These are phyloP conservation scores for Kernera saxatilis DNA, from an alignment of 345 rosid species.

Conservation along the genomic window DNA sequence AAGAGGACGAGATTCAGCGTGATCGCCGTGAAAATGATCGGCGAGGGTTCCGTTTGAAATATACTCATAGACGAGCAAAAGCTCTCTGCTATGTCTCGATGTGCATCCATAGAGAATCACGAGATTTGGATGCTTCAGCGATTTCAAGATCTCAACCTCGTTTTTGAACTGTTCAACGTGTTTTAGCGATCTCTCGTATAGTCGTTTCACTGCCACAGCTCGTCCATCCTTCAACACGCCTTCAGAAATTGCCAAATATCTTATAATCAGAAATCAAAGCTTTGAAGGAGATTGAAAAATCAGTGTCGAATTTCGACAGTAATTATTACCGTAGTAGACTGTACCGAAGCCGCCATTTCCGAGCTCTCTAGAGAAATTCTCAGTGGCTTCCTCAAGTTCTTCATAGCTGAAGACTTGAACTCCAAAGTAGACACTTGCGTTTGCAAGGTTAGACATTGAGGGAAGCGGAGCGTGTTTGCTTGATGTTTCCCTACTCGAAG, in stretches of 20 bases:
- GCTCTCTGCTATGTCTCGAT: conserved; percentile 69
- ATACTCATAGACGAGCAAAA: conserved; percentile 77
- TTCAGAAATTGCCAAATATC: background rate
- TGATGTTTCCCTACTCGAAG: conserved; percentile 41
- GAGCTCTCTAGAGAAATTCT: conserved; percentile 66
- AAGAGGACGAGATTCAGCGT: conserved; percentile 39
- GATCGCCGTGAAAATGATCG: conserved; percentile 72
- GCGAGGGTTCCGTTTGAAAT: conserved; percentile 89
- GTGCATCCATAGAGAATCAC: conserved; percentile 78
- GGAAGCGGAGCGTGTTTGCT: conserved; percentile 39
- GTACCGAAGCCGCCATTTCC: conserved; percentile 93
- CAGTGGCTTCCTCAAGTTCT: conserved; percentile 83
- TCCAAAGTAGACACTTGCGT: conserved; percentile 59
- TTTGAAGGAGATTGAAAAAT: background rate
- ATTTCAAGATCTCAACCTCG: conserved; percentile 68
- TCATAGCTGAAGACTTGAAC: conserved; percentile 58
- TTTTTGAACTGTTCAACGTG: conserved; percentile 77
- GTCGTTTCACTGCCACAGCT: conserved; percentile 77
- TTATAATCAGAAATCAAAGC: background rate
- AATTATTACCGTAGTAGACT: conserved; percentile 65
- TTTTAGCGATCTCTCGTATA: conserved; percentile 56
- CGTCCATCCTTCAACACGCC: conserved; percentile 76
- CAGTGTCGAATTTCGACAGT: too few species aligned
- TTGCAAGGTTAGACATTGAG: conserved; percentile 41
- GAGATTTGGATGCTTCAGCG: conserved; percentile 57